Percentiles rank a stretch among this genome's conserved stretches.
Evolutionary conservation across 176 grass and related monocot genomes (phyloP).

Genomic region (Echinochloa phyllopogon): DNA sequence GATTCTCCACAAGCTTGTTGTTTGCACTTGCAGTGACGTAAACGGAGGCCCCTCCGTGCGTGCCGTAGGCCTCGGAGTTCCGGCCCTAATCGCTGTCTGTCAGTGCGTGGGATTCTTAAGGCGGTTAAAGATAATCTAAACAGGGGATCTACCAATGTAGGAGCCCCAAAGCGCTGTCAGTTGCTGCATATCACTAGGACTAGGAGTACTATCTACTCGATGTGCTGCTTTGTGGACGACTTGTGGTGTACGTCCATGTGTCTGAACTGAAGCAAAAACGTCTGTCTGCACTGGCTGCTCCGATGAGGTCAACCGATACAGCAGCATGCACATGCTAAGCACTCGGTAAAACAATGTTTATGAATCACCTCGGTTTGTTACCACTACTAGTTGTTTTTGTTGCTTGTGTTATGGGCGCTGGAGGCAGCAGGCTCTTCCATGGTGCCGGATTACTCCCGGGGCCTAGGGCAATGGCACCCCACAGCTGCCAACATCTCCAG

Average conservation of each 20-base stretch:
- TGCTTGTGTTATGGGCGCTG: neutral
- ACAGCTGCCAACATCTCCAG: too few relatives aligned
- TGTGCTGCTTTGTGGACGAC: neutral
- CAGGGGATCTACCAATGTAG: neutral
- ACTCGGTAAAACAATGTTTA: neutral
- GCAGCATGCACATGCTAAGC: neutral
- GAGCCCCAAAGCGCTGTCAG: neutral
- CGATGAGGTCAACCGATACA: conserved; percentile 2
- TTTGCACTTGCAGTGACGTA: conserved; percentile 34
- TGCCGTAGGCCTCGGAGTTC: neutral
- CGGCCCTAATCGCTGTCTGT: neutral
- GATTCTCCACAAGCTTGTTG: neutral
- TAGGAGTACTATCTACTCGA: neutral
- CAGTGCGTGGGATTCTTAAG: conserved; percentile 8
- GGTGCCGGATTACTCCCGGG: too few relatives aligned
- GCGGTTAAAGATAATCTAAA: neutral
- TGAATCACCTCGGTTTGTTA: neutral
- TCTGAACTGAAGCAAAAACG: neutral
- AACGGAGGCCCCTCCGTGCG: conserved; percentile 30
- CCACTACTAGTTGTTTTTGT: neutral
- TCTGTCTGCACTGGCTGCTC: neutral
- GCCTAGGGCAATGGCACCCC: too few relatives aligned
- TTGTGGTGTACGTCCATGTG: neutral
- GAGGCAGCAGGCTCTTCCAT: too few relatives aligned
- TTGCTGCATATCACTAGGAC: neutral